These are phyloP conservation scores for Harringtonia aguacate DNA, from an alignment of 2,329 filamentous ascomycete species.

Conservation along the genomic window DNA sequence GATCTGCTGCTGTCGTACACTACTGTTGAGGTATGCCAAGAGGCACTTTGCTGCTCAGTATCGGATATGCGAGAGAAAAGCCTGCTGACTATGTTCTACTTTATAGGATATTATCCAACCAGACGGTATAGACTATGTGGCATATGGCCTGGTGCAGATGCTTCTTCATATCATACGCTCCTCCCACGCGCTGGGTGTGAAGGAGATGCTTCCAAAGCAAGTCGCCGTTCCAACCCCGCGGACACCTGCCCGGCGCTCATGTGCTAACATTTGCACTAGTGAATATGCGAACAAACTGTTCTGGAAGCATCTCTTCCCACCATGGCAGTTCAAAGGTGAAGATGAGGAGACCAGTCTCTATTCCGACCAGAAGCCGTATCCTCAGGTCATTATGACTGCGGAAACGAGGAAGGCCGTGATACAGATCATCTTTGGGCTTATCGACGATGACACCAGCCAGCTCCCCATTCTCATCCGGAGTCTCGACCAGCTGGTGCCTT, in stretches of 20 bases:
- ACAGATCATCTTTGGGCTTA: constrained; percentile 46
- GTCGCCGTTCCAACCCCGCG: neutral
- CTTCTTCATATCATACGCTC: constrained; percentile 19
- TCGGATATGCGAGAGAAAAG: too few relatives aligned
- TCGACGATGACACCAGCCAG: constrained; percentile 37
- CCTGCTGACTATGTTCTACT: neutral
- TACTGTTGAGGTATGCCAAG: constrained; percentile 18
- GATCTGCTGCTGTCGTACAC: constrained; percentile 18
- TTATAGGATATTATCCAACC: constrained; percentile 28
- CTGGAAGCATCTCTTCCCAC: constrained; percentile 56
- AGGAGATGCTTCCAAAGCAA: constrained; percentile 5
- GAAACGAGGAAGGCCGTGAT: constrained; percentile 49
- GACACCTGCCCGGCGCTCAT: neutral
- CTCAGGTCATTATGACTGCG: constrained; percentile 36
- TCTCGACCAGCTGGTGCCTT: constrained; percentile 38
- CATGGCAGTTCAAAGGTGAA: constrained; percentile 19
- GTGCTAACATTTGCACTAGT: neutral
- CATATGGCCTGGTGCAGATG: constrained; percentile 24
- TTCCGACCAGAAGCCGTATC: constrained; percentile 16
- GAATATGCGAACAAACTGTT: constrained; percentile 40
- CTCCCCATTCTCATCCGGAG: constrained; percentile 40
- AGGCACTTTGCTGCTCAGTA: neutral
- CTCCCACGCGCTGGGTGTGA: constrained; percentile 4
- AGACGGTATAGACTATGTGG: constrained; percentile 23
- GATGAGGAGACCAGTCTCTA: constrained; percentile 5